Evolutionary conservation across 331 rosid species (phyloP), one percentile per base, ranked within the genome.

Genomic region (Malus hybrid): DNA sequence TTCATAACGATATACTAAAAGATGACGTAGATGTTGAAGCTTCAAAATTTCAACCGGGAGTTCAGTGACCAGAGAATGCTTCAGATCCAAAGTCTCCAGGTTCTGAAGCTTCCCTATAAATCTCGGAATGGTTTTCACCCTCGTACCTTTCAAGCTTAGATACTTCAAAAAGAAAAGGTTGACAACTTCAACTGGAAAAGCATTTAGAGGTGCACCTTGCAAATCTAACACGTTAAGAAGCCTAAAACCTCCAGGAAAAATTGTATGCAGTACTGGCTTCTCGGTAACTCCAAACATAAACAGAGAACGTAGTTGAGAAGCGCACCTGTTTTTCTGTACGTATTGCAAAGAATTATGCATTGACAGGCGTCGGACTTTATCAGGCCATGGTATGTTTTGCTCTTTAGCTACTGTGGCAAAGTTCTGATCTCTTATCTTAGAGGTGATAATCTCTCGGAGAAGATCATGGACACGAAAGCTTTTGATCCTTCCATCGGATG

Each of bases 81-180:
- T 71, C 9, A 81, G 75, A 72, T 81, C 80, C 11, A 81, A 29
- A 5, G 78, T 81, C 44, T 81, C 52, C 6, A 81, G 78, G 24
- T 61, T 59, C 10, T n/a, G 75, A 48, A 81, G 81, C 46, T 68
- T 46, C 69, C 61, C 71, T 50, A 81, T 77, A 11, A 75, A 33
- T 15, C 18, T 57, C 13, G 81, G 81, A 64, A 81, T n/a, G 3
- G 9, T 18, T 57, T 65, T 76, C 28, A 81, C 59, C 16, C 20
- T 70, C 9, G 84, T 75, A 14, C 44, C 22, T 13, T 46, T 76
- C 73, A 81, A 66, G 72, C 67, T 76, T 31, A 81, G 71, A 42
- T 81, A 81, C 55, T 76, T 74, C 59, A 81, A 50, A 34, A 42
- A 68, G 33, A 54, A 44, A 60, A 54, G 7, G 19, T 69, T 28